Base-by-base conservation (phyloP, 352 stramenopile genomes). In the Phytophthora tubulina region DNA sequence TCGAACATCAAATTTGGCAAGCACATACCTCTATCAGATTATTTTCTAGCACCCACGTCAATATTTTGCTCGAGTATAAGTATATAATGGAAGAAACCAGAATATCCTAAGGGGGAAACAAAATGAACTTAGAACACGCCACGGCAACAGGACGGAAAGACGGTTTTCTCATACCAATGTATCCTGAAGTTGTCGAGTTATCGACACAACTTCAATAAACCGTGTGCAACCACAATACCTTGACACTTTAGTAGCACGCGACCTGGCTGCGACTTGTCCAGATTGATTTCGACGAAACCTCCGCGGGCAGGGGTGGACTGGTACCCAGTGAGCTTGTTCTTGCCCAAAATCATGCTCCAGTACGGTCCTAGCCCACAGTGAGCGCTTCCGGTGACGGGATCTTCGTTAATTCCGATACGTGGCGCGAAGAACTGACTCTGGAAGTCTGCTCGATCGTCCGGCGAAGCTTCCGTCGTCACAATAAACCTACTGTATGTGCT, bases 321-420 rank as follows among this genome's bases (percentile, higher is more conserved):
- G 21, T 70, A 66, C 0, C 70, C 78, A 8, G 36, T 32, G 2
- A 86, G 61, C 30, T 36, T 63, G 3, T 13, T 62, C 54, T 80
- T 83, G 30, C 46, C 32, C n/a, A 84, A 38, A 4, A 70, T 58
- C 9, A 13, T 3, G 10, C 50, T 77, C 86, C 92, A 98, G 65
- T 97, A 97, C 3, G 88, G 81, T 3, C 78, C 88, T 2, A 98
- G 73, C 7, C 74, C 82, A 67, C 88, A 97, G 69, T 98, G 93
- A 4, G 93, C 88, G 35, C 84, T 96, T 8, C 93, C 95, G 3
- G 92, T 98, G 2, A 98, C 93, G 0, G 92, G 92, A 67, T 98
- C 95, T 78, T 98, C 95, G 58, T 92, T 74, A 10, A 98, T 84
- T 13, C 91, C 93, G n/a, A 88, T 75, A 39, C 90, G 85, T 14